Evolutionary conservation across 2,329 filamentous ascomycete genomes (phyloP).

Genomic region (Arthroderma sp.): DNA sequence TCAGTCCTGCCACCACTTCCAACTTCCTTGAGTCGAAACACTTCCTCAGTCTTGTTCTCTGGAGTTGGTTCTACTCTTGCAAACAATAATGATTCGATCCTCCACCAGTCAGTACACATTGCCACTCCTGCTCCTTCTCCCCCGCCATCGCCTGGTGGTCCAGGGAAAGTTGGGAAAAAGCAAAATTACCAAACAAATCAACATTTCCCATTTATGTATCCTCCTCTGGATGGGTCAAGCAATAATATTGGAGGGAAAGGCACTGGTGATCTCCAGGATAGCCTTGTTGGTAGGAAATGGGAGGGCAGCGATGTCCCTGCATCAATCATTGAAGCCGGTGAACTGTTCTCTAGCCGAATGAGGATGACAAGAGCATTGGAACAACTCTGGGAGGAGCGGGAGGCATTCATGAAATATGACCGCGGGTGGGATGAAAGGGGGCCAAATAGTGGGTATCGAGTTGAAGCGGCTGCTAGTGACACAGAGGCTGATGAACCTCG

Average conservation of each 20-base stretch:
- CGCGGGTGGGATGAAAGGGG: conserved; percentile 63
- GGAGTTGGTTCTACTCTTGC: conserved; percentile 39
- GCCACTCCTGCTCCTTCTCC: conserved; percentile 95
- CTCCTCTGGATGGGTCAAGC: conserved; percentile 75
- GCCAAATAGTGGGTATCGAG: conserved; percentile 25
- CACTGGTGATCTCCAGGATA: conserved; percentile 52
- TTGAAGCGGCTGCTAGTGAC: conserved; percentile 22
- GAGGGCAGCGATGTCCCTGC: conserved; percentile 80
- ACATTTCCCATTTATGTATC: conserved; percentile 96
- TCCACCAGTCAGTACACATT: conserved; percentile 94
- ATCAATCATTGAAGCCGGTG: conserved; percentile 88
- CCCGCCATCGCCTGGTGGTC: conserved; percentile 75
- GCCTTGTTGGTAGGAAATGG: conserved; percentile 65
- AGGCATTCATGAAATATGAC: conserved; percentile 82
- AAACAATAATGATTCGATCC: conserved; percentile 53
- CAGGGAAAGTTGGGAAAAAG: conserved; percentile 91
- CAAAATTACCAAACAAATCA: conserved; percentile 99
- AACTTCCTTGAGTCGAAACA: conserved; percentile 56
- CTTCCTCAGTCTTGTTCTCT: conserved; percentile 51
- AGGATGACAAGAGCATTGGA: conserved; percentile 83
- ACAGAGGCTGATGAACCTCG: conserved; percentile 10
- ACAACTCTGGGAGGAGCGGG: conserved; percentile 89
- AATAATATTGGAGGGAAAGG: conserved; percentile 87
- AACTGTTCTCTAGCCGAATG: conserved; percentile 79
- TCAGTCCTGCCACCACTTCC: conserved; percentile 74